Base-by-base conservation (phyloP, 2,329 filamentous ascomycete genomes). In the Penicillium brasilianum region DNA sequence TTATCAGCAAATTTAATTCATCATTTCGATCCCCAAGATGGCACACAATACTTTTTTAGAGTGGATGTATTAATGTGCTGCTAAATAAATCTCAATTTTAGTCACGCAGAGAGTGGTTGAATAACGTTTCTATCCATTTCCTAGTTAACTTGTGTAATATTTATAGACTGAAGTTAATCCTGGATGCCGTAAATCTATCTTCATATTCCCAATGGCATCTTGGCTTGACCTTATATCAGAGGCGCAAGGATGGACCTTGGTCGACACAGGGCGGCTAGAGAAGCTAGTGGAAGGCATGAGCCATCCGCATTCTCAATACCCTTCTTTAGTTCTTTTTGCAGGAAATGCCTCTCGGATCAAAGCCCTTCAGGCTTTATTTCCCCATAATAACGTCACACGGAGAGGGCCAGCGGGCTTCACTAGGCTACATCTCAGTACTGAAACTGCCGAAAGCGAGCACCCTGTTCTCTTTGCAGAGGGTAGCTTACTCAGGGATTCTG, bases 331-430 rank as follows among this genome's bases (percentile, higher is more conserved):
- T 13, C 62, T 32, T 25, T 68, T 65, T 46, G 51, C 59, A 2
- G 64, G 66, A n/a, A 63, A 65, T 50, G 8, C 4, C n/a, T 63
- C 55, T 58, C 60, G 59, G 2, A 36, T 62, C 30, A 56, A 44
- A 18, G 66, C 66, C 4, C 55, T 68, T 14, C 60, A 51, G 13
- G 50, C 66, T 20, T 48, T 68, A 14, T 61, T 63, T 36, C 66
- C 62, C 6, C 56, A 59, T 37, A 66, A 66, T 43, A 66, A 66
- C 48, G 32, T 64, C 22, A 61, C 60, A 2, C 60, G 66, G 4
- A 55, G 48, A 41, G 60, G 62, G 4, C 41, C 58, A 43, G 30
- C 54, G 10, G 58, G 58, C 2, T 41, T 66, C n/a, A 49, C 52
- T 13, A 60, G 60, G 4, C 52, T 66, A 4, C 59, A 68, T 43